These are phyloP conservation scores for Aspergillus pseudoglaucus DNA, from an alignment of 2,329 filamentous ascomycete genomes.

Conservation along the genomic window DNA sequence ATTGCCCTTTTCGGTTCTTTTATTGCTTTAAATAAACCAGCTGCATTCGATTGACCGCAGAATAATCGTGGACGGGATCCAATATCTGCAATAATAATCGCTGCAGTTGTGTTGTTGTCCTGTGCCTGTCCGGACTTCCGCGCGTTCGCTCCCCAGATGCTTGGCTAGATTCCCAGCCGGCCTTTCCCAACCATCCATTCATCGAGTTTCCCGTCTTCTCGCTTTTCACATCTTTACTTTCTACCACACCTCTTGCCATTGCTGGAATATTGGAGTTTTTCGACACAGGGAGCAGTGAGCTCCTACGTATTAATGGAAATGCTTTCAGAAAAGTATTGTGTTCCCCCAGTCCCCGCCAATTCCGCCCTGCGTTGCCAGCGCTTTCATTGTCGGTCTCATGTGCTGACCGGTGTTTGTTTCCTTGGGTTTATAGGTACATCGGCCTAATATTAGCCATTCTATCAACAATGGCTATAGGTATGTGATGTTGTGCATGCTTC, in stretches of 20 bases:
- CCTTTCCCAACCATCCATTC: background rate
- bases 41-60: too few relatives aligned
- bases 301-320: conserved; percentile 29
- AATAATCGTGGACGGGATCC: too few relatives aligned
- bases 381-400: background rate
- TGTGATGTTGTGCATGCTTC: conserved; percentile 2
- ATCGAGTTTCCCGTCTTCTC: background rate
- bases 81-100: too few relatives aligned
- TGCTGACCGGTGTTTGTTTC: conserved; percentile 12
- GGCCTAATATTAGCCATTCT: conserved; percentile 41
- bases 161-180: conserved; percentile 10
- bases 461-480: conserved; percentile 45
- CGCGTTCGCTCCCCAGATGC: conserved; percentile 7
- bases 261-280: conserved; percentile 27
- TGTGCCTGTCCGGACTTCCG: too few relatives aligned
- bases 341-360: background rate
- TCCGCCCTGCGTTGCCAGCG: conserved; percentile 8
- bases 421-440: conserved; percentile 35
- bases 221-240: background rate
- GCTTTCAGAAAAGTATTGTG: conserved; percentile 40
- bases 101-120: too few relatives aligned
- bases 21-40: too few relatives aligned
- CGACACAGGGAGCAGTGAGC: conserved; percentile 30
- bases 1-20: too few relatives aligned
- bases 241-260: conserved; percentile 3